Conservation (phyloP, 164 flowering plant species). For the Taxillus chinensis region DNA sequence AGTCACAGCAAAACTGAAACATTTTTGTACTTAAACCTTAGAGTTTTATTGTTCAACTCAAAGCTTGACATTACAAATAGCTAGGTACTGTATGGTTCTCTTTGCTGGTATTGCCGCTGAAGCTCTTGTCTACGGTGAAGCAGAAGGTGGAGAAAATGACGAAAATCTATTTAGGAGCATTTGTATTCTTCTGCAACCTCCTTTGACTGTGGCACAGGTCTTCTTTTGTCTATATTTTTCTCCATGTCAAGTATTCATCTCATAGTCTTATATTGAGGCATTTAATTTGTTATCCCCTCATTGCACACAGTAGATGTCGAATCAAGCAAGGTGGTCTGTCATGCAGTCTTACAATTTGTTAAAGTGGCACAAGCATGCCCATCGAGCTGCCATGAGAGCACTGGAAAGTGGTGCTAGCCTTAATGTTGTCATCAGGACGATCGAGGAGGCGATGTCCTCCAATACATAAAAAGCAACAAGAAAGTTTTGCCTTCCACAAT, state of each 20-base stretch:
- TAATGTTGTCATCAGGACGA: constrained; percentile 54
- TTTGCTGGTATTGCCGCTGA: constrained; percentile 99
- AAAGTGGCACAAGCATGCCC: constrained; percentile 81
- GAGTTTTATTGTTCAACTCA: background rate
- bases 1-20: background rate
- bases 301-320: constrained; percentile 60
- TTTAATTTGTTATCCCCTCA: too few species aligned
- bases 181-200: constrained; percentile 70
- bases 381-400: constrained; percentile 75
- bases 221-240: background rate
- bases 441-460: constrained; percentile 72
- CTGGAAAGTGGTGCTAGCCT: constrained; percentile 68
- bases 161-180: constrained; percentile 82
- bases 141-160: constrained; percentile 98
- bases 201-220: constrained; percentile 74
- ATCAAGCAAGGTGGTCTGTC: constrained; percentile 95
- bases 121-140: constrained; percentile 93
- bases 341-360: constrained; percentile 87
- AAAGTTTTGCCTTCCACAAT: background rate
- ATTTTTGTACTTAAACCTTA: background rate
- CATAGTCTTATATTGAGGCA: too few species aligned
- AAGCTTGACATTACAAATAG: constrained; percentile 2
- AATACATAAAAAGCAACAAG: constrained; percentile 14
- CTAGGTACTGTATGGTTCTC: constrained; percentile 95
- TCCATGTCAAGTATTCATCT: too few species aligned